Evolutionary conservation across 352 stramenopile species (phyloP), one percentile per base, ranked within the genome.

Genomic region (Phytophthora hybrid): DNA sequence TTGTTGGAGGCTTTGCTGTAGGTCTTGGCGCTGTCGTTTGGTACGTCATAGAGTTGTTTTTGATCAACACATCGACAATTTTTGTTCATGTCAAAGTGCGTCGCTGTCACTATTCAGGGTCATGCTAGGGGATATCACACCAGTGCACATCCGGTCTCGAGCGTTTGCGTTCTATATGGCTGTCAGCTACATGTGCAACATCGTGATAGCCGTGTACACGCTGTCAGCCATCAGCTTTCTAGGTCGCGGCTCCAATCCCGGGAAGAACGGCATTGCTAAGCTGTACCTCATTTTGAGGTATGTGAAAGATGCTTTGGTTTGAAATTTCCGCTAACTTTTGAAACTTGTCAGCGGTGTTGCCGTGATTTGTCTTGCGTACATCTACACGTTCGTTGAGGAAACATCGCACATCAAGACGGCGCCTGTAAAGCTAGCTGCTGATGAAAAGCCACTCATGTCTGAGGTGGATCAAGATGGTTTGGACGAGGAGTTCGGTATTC

Each of bases 141-240:
- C 91, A 1, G 93, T 96, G 39, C 79, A 93, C 51, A 92, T 97
- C 37, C 87, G 93, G 18, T 88, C 88, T 16, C 90, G 84, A 34
- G 92, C 90, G 29, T 95, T 97, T 39, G 79, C 86, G 32, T 76
- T 97, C 34, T 97, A 95, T 69, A 96, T 97, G 84, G 82, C 80
- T 11, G 76, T 86, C 32, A 96, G 90, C 66, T 98, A 96, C 73
- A 74, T 93, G 9, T 93, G 88, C 73, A 97, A 97, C 74, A 91
- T 95, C 23, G 21, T 92, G 26, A 84, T 96, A 41, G 87, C 90
- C 18, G 81, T 90, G 21, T 92, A 84, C 71, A 95, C 85, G 32
- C 74, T 95, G 21, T 93, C 86, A 32, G 85, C 89, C 10, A 97
- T 97, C 74, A 85, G 70, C 46, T 89, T 82, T 63, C 75, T 96